These are phyloP conservation scores for Lotmaria passim DNA, from an alignment of 208 protist genomes.

Conservation along the genomic window DNA sequence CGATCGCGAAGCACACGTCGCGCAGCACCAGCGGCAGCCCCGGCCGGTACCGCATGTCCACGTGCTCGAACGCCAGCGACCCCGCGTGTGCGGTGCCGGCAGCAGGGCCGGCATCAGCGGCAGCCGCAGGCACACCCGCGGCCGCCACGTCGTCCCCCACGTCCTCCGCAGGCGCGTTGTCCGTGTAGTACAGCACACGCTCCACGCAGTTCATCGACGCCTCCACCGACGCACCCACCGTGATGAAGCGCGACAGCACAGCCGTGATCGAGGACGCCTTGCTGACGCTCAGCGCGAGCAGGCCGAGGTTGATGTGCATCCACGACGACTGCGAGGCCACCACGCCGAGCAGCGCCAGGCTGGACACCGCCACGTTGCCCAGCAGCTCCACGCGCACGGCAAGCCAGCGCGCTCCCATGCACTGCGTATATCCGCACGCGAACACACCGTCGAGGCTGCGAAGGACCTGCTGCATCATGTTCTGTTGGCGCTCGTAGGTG, in stretches of 20 bases:
- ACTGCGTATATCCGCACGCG: slow-evolving; percentile 43
- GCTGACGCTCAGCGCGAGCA: slow-evolving; percentile 66
- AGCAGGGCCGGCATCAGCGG: background rate
- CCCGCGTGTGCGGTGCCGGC: slow-evolving; percentile 1
- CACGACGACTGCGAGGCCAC: slow-evolving; percentile 34
- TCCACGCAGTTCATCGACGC: slow-evolving; percentile 83
- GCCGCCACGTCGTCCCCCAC: background rate
- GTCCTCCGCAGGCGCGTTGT: slow-evolving; percentile 60
- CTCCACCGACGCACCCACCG: slow-evolving; percentile 48
- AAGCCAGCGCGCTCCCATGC: slow-evolving; percentile 81
- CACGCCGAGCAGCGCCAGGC: slow-evolving; percentile 49
- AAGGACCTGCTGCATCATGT: slow-evolving; percentile 44
- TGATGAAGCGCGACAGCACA: slow-evolving; percentile 55
- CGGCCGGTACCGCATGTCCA: slow-evolving; percentile 80
- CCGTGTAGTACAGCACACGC: slow-evolving; percentile 70
- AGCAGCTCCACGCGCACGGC: slow-evolving; percentile 86
- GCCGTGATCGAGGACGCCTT: slow-evolving; percentile 61
- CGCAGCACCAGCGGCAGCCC: no score
- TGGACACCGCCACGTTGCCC: slow-evolving; percentile 65
- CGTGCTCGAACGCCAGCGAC: slow-evolving; percentile 63
- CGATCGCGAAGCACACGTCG: no score
- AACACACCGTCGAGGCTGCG: slow-evolving; percentile 53
- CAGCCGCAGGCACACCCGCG: background rate
- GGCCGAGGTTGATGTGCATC: slow-evolving; percentile 38
- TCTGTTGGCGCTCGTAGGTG: slow-evolving; percentile 85